Percentiles rank a stretch among this genome's conserved stretches.
Conservation (phyloP, 2,329 filamentous ascomycete species). For the Hymenoscyphus occultus region DNA sequence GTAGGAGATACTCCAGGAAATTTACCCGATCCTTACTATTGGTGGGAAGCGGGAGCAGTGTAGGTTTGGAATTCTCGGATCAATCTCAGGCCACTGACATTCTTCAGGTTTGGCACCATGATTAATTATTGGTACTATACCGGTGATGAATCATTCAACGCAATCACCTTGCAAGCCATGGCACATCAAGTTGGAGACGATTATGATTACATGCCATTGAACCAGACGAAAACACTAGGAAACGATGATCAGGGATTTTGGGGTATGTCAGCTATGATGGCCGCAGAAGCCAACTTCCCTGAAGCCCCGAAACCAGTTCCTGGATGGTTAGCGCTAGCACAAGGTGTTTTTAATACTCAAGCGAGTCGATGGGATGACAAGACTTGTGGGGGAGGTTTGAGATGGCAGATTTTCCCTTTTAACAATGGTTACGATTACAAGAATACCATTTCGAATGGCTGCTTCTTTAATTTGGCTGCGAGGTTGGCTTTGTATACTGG, state of each 20-base stretch:
- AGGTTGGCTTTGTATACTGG: conserved; percentile 73
- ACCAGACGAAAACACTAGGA: conserved; percentile 58
- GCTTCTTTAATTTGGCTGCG: conserved; percentile 60
- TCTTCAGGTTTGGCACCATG: conserved; percentile 53
- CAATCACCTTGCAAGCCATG: conserved; percentile 58
- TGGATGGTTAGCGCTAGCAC: conserved; percentile 67
- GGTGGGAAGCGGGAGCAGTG: conserved; percentile 41
- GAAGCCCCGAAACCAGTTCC: conserved; percentile 54
- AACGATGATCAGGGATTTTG: conserved; percentile 76
- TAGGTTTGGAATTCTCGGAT: background rate
- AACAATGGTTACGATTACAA: conserved; percentile 80
- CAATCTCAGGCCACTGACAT: background rate
- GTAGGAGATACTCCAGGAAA: conserved; percentile 51
- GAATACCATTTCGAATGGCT: conserved; percentile 60
- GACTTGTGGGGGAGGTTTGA: conserved; percentile 68
- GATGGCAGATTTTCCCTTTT: conserved; percentile 82
- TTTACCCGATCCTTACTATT: conserved; percentile 48
- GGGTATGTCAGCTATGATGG: conserved; percentile 67
- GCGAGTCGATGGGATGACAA: conserved; percentile 66
- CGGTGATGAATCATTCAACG: conserved; percentile 67
- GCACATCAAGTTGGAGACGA: conserved; percentile 70
- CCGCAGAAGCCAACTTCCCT: conserved; percentile 62
- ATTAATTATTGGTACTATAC: conserved; percentile 86
- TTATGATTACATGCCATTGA: conserved; percentile 73
- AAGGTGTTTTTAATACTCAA: conserved; percentile 79